Conservation (phyloP, 2,329 filamentous ascomycete species). For the Myriosclerotinia scirpicola region DNA sequence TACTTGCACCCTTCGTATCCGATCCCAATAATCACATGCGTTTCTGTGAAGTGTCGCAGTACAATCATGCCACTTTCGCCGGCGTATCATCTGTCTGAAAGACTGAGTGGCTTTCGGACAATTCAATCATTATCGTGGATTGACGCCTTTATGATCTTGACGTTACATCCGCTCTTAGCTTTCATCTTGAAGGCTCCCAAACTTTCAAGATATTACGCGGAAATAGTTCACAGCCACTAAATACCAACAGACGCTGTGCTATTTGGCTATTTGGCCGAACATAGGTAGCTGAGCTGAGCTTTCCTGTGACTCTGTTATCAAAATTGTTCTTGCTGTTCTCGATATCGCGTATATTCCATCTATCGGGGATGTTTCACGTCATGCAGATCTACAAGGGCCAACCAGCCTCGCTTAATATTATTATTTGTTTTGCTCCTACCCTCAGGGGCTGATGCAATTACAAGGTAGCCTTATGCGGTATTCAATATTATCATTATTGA, state of each 20-base stretch:
- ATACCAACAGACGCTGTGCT: constrained; percentile 1
- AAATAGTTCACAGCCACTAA: constrained; percentile 1
- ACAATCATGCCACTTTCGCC: constrained; percentile 11
- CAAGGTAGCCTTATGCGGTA: constrained; percentile 4
- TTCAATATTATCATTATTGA: constrained; percentile 1
- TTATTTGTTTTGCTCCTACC: background rate
- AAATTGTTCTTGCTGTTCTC: constrained; percentile 6
- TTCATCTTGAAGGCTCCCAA: background rate
- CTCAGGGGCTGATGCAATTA: constrained; percentile 11
- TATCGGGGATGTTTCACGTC: constrained; percentile 8
- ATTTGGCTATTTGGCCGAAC: background rate
- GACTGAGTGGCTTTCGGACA: constrained; percentile 7
- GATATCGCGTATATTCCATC: background rate
- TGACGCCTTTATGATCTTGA: constrained; percentile 4
- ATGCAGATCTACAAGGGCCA: constrained; percentile 9
- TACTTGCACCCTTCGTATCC: constrained; percentile 11
- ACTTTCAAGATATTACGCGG: background rate
- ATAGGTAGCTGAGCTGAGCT: background rate
- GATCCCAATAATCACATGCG: constrained; percentile 3
- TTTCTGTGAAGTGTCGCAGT: constrained; percentile 10
- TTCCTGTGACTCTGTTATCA: background rate
- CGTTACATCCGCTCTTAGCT: constrained; percentile 9
- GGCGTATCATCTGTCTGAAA: background rate
- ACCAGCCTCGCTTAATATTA: background rate
- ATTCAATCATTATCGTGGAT: constrained; percentile 20